Evolutionary conservation across 345 rosid genomes (phyloP).

Genomic region (Ceriops zippeliana): DNA sequence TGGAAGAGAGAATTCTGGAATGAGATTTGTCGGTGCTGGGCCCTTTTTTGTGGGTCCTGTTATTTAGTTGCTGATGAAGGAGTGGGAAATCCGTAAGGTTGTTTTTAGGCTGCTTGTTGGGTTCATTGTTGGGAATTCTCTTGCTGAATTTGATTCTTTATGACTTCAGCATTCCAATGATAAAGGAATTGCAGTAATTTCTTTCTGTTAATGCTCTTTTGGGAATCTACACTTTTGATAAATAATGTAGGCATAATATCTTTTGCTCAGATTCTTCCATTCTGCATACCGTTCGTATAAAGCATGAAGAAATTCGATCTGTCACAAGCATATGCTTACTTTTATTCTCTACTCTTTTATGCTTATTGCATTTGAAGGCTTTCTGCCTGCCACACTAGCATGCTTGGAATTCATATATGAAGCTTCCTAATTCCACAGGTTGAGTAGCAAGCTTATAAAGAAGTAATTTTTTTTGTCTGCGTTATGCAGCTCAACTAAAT

Average conservation of each 20-base stretch:
- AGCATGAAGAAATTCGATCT: not conserved
- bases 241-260: conserved; percentile 1
- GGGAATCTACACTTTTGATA: not conserved
- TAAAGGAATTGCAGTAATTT: not conserved
- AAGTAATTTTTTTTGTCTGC: not conserved
- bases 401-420: not conserved
- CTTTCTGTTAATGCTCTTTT: not conserved
- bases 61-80: too few relatives aligned
- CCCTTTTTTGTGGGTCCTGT: too few relatives aligned
- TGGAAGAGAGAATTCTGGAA: too few relatives aligned
- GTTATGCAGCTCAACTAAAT: conserved; percentile 22
- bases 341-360: not conserved
- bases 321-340: not conserved
- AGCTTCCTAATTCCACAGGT: not conserved
- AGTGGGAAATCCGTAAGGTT: too few relatives aligned
- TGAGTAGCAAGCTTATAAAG: not conserved
- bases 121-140: not conserved
- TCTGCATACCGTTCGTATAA: not conserved
- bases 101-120: too few relatives aligned
- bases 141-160: not conserved
- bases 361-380: not conserved
- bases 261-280: not conserved
- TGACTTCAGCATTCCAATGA: not conserved
- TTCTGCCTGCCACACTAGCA: not conserved
- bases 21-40: too few relatives aligned